Base-by-base conservation (phyloP, 2,329 filamentous ascomycete genomes). In the Onygenales sp. region DNA sequence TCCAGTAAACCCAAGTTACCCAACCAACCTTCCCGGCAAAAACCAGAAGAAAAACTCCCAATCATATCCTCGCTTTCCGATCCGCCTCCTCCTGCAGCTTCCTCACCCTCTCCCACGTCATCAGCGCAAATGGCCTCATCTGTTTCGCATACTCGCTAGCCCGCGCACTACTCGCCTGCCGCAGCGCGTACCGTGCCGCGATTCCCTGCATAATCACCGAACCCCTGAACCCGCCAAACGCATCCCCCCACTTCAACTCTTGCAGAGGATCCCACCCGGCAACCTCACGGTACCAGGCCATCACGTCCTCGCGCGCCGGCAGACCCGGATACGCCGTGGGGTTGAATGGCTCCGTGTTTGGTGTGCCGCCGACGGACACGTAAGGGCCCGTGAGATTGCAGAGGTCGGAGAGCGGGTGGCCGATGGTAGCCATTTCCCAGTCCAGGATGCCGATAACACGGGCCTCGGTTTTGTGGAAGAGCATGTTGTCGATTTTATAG, bases 351-450 rank as follows among this genome's bases (percentile, higher is more conserved):
- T 69, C 59, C 41, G 69, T 69, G 52, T 69, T 66, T 33, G 66
- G 61, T 63, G 57, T 72, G 58, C 63, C 67, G 33, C 64, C 64
- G 43, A 63, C 64, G 39, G 71, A 58, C 49, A 65, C 64, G 59
- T 69, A 72, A 4, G 72, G 68, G 50, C 71, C 67, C 52, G 69
- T 75, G 61, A 97, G 76, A 71, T 97, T 97, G 69, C 85, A 84
- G 42, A 97, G 75, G 67, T 98, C 93, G 5, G 87, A 92, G 21
- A 97, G 80, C 1, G 93, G 93, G 69, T 98, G 92, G n/a, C 93
- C 93, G 52, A 96, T 85, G 0, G 93, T 97, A 38, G 89, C 90
- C 89, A 98, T 95, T 75, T 97, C 93, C 92, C 92, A 97, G 73
- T 98, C 93, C 5, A 97, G 74, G 52, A 97, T 90, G 3, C 92